phyloP scores from a whole-genome alignment of 805 yeast genomes.

The Wickerhamomyces strasburgensis region DNA sequence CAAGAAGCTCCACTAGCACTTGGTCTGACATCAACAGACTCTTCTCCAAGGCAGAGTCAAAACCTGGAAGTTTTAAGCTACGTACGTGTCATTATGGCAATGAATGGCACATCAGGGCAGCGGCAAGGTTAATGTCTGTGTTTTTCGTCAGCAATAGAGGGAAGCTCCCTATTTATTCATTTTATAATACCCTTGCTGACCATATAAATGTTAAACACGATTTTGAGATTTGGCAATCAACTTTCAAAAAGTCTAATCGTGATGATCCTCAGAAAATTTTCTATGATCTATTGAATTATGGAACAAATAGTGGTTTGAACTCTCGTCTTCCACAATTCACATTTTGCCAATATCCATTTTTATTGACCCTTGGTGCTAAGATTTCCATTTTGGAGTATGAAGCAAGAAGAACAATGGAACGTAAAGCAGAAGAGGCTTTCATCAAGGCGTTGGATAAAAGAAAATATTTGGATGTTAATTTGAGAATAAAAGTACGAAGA shows the following conservation, averaged over 20 bases:
- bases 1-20: conserved; percentile 1
- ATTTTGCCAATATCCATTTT: conserved; percentile 81
- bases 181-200: conserved; percentile 81
- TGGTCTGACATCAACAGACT: background rate
- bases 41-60: too few relatives aligned
- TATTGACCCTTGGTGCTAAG: conserved; percentile 77
- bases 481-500: conserved; percentile 66
- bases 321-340: conserved; percentile 34
- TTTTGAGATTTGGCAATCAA: conserved; percentile 75
- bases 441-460: conserved; percentile 64
- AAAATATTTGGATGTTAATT: conserved; percentile 58
- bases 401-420: conserved; percentile 74
- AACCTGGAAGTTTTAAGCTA: conserved; percentile 28
- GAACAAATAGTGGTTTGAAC: conserved; percentile 4
- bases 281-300: conserved; percentile 15
- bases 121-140: conserved; percentile 52
- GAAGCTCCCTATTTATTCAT: conserved; percentile 27
- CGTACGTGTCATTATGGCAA: conserved; percentile 59
- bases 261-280: conserved; percentile 5
- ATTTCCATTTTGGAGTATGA: conserved; percentile 78
- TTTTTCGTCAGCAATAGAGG: conserved; percentile 50
- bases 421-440: conserved; percentile 86
- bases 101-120: conserved; percentile 78
- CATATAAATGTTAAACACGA: conserved; percentile 72
- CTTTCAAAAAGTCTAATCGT: conserved; percentile 18